Conservation (phyloP, 108 stramenopile species). For the Nitzschia inconspicua region DNA sequence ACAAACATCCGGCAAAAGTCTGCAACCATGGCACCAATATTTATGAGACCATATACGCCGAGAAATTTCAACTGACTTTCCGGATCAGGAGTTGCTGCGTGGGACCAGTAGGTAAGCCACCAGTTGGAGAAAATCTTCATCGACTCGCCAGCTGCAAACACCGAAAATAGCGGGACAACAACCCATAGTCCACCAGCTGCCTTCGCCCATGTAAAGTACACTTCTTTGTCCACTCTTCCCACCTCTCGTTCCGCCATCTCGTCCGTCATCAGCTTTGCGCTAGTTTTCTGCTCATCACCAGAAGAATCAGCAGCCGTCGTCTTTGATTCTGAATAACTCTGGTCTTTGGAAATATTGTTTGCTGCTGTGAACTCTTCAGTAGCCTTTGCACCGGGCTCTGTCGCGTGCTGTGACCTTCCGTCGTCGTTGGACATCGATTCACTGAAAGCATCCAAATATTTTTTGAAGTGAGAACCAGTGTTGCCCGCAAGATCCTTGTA, state of each 20-base stretch:
- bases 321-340: too few relatives aligned
- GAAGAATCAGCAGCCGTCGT: too few relatives aligned
- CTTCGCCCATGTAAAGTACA: slow-evolving; percentile 72
- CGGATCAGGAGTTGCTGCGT: neutral
- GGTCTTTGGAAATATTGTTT: too few relatives aligned
- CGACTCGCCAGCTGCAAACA: slow-evolving; percentile 49
- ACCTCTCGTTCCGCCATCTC: slow-evolving; percentile 42
- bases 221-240: slow-evolving; percentile 51
- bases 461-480: slow-evolving; percentile 46
- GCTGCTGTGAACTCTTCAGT: too few relatives aligned
- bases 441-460: slow-evolving; percentile 52
- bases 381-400: too few relatives aligned
- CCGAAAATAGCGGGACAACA: slow-evolving; percentile 43
- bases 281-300: too few relatives aligned
- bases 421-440: slow-evolving; percentile 26
- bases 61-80: slow-evolving; percentile 36
- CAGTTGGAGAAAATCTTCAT: slow-evolving; percentile 26
- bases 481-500: slow-evolving; percentile 57
- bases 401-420: too few relatives aligned
- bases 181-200: slow-evolving; percentile 75
- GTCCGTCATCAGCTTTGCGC: slow-evolving; percentile 47
- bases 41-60: slow-evolving; percentile 65
- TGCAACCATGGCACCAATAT: slow-evolving; percentile 44
- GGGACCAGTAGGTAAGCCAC: slow-evolving; percentile 46
- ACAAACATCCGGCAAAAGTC: slow-evolving; percentile 43